Evolutionary conservation across 2,329 filamentous ascomycete species (phyloP), one percentile per base, ranked within the genome.

Genomic region (Fusarium mangiferae): DNA sequence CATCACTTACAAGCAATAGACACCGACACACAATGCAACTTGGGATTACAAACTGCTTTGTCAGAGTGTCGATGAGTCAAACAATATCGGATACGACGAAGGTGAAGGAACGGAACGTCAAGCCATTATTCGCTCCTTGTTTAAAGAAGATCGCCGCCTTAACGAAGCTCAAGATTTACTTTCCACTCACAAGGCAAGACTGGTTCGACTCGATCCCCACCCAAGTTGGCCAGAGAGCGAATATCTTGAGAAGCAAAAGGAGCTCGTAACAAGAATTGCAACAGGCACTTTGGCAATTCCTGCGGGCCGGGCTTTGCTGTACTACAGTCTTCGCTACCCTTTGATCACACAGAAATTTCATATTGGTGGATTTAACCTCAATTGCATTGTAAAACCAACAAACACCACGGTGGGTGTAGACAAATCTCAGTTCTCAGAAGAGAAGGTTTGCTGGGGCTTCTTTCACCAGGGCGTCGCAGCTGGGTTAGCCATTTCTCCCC

Each of bases 391-490:
- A 86, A 96, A 95, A 79, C 96, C 97, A 6, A 92, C 93, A 70
- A 96, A 97, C 73, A 95, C 95, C 41, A 97, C 94, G 5, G 93
- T 99, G 36, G 95, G 94, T n/a, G 95, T 96, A 12, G 96, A 99
- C 79, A 94, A 96, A 78, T 87, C 89, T 11, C 87, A 92, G 6
- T 97, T 97, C 78, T 96, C 94, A 0, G 96, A 99, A 83, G 96
- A 99, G 78, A 98, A 97, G 82, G 94, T 98, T 45, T 96, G 94
- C 79, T 99, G 96, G 96, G 95, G 96, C 1, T 99, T 98, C 83
- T 99, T 99, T 83, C 96, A 99, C 81, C 94, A 97, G 66, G 96
- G 96, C 12, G 96, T 97, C 36, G 93, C 96, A n/a, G 94, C 94
- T 30, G 96, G 96, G 7, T 85, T 99, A 33, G 94, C 95, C 65